Evolutionary conservation across 805 yeast species (phyloP).

Genomic region (Cyberlindnera lachancei): DNA sequence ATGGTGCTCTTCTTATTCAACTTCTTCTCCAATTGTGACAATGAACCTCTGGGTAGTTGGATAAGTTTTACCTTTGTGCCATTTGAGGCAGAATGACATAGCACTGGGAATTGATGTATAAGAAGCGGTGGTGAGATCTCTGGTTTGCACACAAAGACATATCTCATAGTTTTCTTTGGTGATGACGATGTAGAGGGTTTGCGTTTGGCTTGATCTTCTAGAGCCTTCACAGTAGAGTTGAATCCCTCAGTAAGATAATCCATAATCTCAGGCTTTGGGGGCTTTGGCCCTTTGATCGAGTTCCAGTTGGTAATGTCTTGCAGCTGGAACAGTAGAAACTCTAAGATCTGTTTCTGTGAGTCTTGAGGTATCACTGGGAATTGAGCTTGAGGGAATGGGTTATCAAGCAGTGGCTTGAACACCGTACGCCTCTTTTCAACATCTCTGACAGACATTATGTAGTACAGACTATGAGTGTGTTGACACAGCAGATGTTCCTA

Average conservation of each 20-base stretch:
- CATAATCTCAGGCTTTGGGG: conserved; percentile 11
- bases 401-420: conserved; percentile 57
- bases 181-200: conserved; percentile 1
- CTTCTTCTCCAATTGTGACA: conserved; percentile 23
- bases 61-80: conserved; percentile 39
- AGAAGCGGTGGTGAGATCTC: conserved; percentile 46
- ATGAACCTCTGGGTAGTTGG: conserved; percentile 45
- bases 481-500: too few relatives aligned
- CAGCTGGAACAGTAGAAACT: conserved; percentile 28
- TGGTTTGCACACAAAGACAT: conserved; percentile 54
- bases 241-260: conserved; percentile 38
- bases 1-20: conserved; percentile 30
- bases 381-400: conserved; percentile 47
- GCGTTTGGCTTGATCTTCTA: conserved; percentile 39
- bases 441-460: conserved; percentile 35
- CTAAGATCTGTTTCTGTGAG: conserved; percentile 30
- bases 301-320: conserved; percentile 22
- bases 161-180: conserved; percentile 3
- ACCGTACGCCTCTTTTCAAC: conserved; percentile 47
- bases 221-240: conserved; percentile 42
- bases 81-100: conserved; percentile 38
- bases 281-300: conserved; percentile 5
- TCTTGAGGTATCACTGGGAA: conserved; percentile 37
- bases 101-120: conserved; percentile 49
- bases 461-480: too few relatives aligned